Evolutionary conservation across 305 asterid genomes (phyloP), one percentile per base, ranked within the genome.

Genomic region (Fraxinus floribunda): DNA sequence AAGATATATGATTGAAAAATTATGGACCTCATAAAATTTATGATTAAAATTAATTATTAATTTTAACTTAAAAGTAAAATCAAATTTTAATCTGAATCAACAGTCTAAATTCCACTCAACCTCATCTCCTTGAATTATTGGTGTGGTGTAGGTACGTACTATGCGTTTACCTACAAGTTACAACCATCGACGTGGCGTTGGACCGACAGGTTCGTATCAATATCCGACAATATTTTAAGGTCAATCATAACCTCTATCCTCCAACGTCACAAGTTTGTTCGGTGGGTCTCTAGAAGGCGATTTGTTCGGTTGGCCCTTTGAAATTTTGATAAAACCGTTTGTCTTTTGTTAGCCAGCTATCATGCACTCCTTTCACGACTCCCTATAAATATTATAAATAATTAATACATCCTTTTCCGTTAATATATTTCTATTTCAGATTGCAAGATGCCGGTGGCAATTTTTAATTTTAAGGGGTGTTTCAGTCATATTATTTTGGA

Each of bases 331-430:
- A 64, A 3, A 76, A 78, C 64, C 30, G 34, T 83, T 78, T 76
- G 72, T 78, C 89, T 62, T 81, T 72, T 39, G 77, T 78, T 80
- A 83, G 93, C 93, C 95, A 91, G 95, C 95, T 88, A 89, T 86
- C 79, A 76, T 82, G 85, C 92, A 88, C 88, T 86, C 10, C 82
- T 80, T 79, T 88, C 92, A 78, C 90, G 75, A 68, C 16, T 84
- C 79, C 79, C 88, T 10, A 85, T 73, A 57, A 76, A 75, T 18
- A 38, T 7, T 8, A 22, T 20, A n/a, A 7, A 1, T 60, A 18
- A 18, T 60, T 3, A 5, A 11, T 32, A 3, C 22, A 22, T 22
- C 24, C 4, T 60, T 68, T 15, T n/a, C 57, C 16, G 7, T 64
- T 76, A 18, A 10, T 62, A 62, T 77, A 7, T n/a, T 22, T 79